These are phyloP conservation scores for Spathaspora sp. DNA, from an alignment of 1,139 yeast genomes.

Conservation along the genomic window DNA sequence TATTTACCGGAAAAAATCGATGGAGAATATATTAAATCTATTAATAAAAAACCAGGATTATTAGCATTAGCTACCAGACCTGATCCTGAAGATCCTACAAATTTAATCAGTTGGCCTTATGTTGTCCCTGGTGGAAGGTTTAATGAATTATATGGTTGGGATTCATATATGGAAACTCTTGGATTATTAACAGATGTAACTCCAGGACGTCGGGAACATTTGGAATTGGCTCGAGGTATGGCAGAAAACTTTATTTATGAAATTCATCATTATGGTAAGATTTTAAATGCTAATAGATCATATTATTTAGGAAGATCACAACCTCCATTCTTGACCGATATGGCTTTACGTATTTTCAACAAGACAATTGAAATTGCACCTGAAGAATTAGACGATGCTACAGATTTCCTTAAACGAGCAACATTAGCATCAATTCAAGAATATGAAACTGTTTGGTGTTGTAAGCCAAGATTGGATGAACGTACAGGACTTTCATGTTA, in stretches of 20 bases:
- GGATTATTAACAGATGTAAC: conserved; percentile 75
- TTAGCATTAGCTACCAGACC: conserved; percentile 73
- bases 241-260: conserved; percentile 91
- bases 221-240: conserved; percentile 78
- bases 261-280: conserved; percentile 86
- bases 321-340: conserved; percentile 97
- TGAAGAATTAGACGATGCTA: conserved; percentile 35
- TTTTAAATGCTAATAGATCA: conserved; percentile 90
- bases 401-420: conserved; percentile 64
- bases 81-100: conserved; percentile 48
- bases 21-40: conserved; percentile 72
- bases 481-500: conserved; percentile 86
- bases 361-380: conserved; percentile 50
- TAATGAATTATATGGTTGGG: conserved; percentile 98
- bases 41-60: conserved; percentile 83
- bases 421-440: conserved; percentile 82
- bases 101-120: conserved; percentile 73
- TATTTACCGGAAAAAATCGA: conserved; percentile 61
- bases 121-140: conserved; percentile 98
- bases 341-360: conserved; percentile 73
- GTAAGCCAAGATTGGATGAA: conserved; percentile 69
- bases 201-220: conserved; percentile 38
- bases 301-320: conserved; percentile 92
- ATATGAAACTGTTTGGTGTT: conserved; percentile 77
- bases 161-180: conserved; percentile 87